A percentile compares a stretch with the other conserved stretches of the same genome.
Evolutionary conservation across 345 rosid genomes (phyloP).

Genomic region (Pugionium cornutum): DNA sequence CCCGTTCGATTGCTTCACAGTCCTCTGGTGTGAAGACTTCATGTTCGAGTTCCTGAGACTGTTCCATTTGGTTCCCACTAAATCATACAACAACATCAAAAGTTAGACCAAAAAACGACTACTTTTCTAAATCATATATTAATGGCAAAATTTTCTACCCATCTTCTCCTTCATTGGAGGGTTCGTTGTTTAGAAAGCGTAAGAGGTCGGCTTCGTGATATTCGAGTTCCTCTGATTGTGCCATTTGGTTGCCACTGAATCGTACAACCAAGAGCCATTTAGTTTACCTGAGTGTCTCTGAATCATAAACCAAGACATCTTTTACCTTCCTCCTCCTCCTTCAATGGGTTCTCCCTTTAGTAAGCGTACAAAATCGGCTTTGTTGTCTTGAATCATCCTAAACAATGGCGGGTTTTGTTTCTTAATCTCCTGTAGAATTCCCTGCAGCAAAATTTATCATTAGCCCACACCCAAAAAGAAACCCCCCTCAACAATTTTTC

Average conservation of each 20-base stretch:
- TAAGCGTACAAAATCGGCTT: constrained; percentile 58
- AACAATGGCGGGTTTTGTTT: constrained; percentile 61
- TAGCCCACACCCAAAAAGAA: too few species aligned
- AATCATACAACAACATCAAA: neutral
- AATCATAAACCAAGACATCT: neutral
- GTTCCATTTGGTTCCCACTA: constrained; percentile 11
- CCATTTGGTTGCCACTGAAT: constrained; percentile 12
- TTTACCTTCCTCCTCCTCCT: constrained; percentile 64
- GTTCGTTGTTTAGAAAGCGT: too few species aligned
- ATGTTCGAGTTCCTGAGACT: constrained; percentile 17
- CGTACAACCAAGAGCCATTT: neutral
- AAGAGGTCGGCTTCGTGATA: too few species aligned
- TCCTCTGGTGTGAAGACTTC: constrained; percentile 66
- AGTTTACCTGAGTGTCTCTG: neutral
- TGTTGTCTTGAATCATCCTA: constrained; percentile 69
- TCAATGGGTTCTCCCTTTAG: constrained; percentile 56
- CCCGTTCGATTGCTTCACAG: constrained; percentile 72
- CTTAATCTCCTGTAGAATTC: constrained; percentile 47
- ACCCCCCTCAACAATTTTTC: too few species aligned
- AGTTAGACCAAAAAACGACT: too few species aligned
- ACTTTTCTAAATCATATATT: too few species aligned
- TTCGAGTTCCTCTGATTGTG: too few species aligned
- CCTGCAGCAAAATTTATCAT: too few species aligned
- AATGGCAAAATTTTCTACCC: too few species aligned
- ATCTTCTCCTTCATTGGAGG: too few species aligned